Conservation (phyloP, 352 stramenopile genomes). For the Blastocystis sp. region DNA sequence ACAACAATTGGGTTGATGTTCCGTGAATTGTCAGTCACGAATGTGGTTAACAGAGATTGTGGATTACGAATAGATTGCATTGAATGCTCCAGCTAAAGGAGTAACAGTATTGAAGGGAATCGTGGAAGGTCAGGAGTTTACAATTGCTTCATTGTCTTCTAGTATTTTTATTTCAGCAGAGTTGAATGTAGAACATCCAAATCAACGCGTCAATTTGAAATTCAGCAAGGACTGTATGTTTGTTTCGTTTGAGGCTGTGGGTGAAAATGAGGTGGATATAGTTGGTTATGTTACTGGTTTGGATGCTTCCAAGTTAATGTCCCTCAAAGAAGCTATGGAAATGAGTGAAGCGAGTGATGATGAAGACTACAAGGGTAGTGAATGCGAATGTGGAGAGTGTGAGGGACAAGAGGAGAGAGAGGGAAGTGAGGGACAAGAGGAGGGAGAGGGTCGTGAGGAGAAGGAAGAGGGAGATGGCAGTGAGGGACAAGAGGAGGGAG, state of each 20-base stretch:
- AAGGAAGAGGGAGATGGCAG: background rate
- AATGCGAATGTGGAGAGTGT: constrained; percentile 51
- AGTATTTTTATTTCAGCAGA: background rate
- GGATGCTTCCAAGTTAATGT: constrained; percentile 25
- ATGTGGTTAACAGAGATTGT: background rate
- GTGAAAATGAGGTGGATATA: constrained; percentile 36
- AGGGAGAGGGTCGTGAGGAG: background rate
- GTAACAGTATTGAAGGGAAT: constrained; percentile 43
- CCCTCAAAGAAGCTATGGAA: constrained; percentile 46
- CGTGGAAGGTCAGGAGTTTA: constrained; percentile 60
- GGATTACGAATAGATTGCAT: background rate
- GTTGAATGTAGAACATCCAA: constrained; percentile 2
- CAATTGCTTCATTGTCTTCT: constrained; percentile 7
- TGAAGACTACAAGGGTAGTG: constrained; percentile 33
- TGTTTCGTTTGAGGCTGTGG: constrained; percentile 41
- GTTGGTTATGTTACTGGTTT: constrained; percentile 48
- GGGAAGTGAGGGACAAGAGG: constrained; percentile 23
- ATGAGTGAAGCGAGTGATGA: constrained; percentile 27
- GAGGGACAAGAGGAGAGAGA: constrained; percentile 10
- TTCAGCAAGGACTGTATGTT: constrained; percentile 54
- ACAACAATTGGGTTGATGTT: constrained; percentile 49
- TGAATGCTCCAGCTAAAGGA: background rate
- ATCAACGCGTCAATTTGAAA: constrained; percentile 21
- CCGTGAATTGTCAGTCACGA: constrained; percentile 23
- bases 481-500: constrained; percentile 61